phyloP scores from a whole-genome alignment of 2,329 filamentous ascomycete species.

The Cercospora canescens region DNA sequence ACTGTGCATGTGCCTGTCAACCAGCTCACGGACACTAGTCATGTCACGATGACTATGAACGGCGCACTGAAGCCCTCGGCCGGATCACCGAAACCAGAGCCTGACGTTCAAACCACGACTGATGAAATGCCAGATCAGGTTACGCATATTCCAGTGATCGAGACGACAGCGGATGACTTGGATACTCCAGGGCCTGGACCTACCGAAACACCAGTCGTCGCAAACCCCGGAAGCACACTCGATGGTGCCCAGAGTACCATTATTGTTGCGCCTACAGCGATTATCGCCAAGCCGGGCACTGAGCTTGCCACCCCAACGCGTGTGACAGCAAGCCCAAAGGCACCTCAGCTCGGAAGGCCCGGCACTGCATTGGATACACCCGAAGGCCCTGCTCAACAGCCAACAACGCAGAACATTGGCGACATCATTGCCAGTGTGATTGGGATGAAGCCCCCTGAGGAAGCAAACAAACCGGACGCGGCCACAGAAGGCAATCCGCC shows the following conservation, averaged over 20 bases:
- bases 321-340: neutral
- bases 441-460: constrained; percentile 1
- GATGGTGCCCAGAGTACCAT: neutral
- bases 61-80: neutral
- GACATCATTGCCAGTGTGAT: constrained; percentile 14
- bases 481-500: neutral
- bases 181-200: neutral
- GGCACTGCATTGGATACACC: neutral
- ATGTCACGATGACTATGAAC: constrained; percentile 12
- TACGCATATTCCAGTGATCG: neutral
- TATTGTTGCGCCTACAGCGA: neutral
- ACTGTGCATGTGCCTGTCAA: constrained; percentile 17
- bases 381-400: neutral
- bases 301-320: neutral
- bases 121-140: neutral
- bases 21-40: constrained; percentile 10
- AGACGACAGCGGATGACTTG: neutral
- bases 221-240: neutral
- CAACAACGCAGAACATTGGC: neutral
- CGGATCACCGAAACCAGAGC: constrained; percentile 3
- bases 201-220: neutral
- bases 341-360: neutral
- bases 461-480: neutral
- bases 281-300: neutral
- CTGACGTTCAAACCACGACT: neutral